Evolutionary conservation across 2,329 filamentous ascomycete species (phyloP), one percentile per base, ranked within the genome.

Genomic region (Pezicula radicicola): DNA sequence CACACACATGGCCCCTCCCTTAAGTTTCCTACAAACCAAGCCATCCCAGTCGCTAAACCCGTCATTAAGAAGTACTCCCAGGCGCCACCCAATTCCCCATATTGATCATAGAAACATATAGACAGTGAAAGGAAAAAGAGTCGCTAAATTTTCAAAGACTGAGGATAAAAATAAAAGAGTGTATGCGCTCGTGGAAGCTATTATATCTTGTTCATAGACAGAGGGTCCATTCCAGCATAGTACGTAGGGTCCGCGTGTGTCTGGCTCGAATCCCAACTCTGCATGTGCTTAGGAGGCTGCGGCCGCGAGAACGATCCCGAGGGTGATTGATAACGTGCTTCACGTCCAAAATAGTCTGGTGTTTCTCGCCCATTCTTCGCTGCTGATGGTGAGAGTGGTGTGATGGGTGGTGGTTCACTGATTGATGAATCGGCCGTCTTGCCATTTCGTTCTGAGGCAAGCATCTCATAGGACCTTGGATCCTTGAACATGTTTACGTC

Each of bases 381-480:
- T 21, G n/a, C 53, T 8, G 52, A 44, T 16, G 63, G 65, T 12
- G 60, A 60, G 16, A 64, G 36, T 13, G 63, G 62, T 30, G 55
- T 61, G n/a, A 61, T 47, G 9, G 58, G 43, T 21, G 46, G 49
- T 12, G 42, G 27, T n/a, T 58, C 57, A 6, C 57, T 44, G 13
- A 56, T 33, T 13, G 30, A 49, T 40, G 63, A 49, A 36, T 68
- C 63, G 25, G 66, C 59, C 6, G 53, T 59, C 56, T 68, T 68
- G 18, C 55, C 54, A 13, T 40, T 48, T 63, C 62, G 74, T 69
- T 69, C 66, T 68, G 61, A 65, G 70, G 66, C 65, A 62, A 92
- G 84, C 88, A 92, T 91, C 77, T 92, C 89, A 76, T 92, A 92
- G 69, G 85, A 83, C 73, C 83, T 81, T 67, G 76, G 77, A 62